Evolutionary conservation across 2,329 filamentous ascomycete genomes (phyloP).

Genomic region (Beauveria brongniartii): DNA sequence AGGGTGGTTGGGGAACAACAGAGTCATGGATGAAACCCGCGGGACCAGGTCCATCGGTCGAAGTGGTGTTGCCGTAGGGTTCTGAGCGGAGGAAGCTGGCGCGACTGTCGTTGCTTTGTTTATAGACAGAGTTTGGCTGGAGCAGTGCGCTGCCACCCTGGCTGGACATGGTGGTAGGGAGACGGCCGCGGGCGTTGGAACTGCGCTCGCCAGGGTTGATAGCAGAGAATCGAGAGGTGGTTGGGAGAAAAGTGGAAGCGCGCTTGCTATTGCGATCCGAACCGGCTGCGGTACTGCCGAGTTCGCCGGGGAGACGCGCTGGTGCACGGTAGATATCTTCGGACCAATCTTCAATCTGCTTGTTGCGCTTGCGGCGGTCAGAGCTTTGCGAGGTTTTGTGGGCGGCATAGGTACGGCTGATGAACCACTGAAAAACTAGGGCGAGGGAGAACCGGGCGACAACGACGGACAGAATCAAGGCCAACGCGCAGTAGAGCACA

Average conservation of each 20-base stretch:
- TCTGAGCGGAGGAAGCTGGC: constrained; percentile 58
- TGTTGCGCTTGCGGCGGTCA: constrained; percentile 74
- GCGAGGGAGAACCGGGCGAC: constrained; percentile 80
- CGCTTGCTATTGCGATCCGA: constrained; percentile 73
- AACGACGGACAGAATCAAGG: constrained; percentile 88
- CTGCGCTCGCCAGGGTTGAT: constrained; percentile 69
- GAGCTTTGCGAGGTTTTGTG: constrained; percentile 75
- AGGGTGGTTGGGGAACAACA: constrained; percentile 90
- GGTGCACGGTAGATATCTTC: constrained; percentile 95
- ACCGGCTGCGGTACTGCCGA: constrained; percentile 51
- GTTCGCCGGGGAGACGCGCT: constrained; percentile 68
- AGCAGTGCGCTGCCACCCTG: constrained; percentile 70
- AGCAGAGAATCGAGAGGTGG: constrained; percentile 88
- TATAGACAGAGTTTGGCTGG: constrained; percentile 65
- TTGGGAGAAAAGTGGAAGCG: constrained; percentile 76
- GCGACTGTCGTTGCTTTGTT: constrained; percentile 53
- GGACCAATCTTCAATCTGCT: constrained; percentile 95
- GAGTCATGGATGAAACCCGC: constrained; percentile 94
- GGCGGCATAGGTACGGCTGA: constrained; percentile 78
- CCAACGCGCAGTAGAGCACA: constrained; percentile 86
- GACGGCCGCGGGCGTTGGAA: constrained; percentile 44
- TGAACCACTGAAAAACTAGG: constrained; percentile 91
- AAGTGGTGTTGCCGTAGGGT: constrained; percentile 43
- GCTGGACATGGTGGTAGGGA: constrained; percentile 84
- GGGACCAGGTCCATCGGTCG: constrained; percentile 66